phyloP scores from a whole-genome alignment of 306 rosid species.

The Casuarina cunninghamiana region DNA sequence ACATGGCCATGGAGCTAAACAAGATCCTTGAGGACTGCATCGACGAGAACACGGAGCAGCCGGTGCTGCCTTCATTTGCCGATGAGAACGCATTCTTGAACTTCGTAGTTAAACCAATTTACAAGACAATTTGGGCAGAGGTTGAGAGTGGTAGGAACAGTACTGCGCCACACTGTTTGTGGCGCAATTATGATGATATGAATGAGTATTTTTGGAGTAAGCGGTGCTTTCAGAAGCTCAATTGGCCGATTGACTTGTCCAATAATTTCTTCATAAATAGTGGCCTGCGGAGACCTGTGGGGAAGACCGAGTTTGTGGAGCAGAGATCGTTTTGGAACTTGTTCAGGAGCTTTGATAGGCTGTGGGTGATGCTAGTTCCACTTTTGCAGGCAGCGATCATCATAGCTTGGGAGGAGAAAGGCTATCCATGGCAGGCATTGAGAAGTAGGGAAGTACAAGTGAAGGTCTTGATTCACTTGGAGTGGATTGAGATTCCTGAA shows the following conservation, averaged over 20 bases:
- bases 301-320: constrained; percentile 85
- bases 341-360: constrained; percentile 80
- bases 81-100: constrained; percentile 81
- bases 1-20: constrained; percentile 78
- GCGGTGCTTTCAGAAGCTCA: constrained; percentile 84
- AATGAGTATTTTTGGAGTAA: constrained; percentile 92
- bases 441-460: constrained; percentile 58
- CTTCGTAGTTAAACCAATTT: constrained; percentile 76
- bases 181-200: constrained; percentile 94
- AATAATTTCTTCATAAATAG: constrained; percentile 69
- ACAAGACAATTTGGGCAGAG: constrained; percentile 46
- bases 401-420: constrained; percentile 73
- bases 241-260: constrained; percentile 80
- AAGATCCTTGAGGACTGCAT: constrained; percentile 79
- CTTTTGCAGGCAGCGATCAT: constrained; percentile 88
- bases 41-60: constrained; percentile 85
- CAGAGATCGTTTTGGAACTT: constrained; percentile 93
- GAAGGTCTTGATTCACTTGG: constrained; percentile 74
- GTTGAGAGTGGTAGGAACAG: constrained; percentile 55
- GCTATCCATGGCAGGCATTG: constrained; percentile 71
- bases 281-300: constrained; percentile 39
- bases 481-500: constrained; percentile 74
- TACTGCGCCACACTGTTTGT: constrained; percentile 74
- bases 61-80: constrained; percentile 65
- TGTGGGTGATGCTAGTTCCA: constrained; percentile 80